Percentiles rank a stretch among this genome's conserved stretches.
phyloP scores from a whole-genome alignment of 202 grass and related monocot species.

The Panicum virgatum region DNA sequence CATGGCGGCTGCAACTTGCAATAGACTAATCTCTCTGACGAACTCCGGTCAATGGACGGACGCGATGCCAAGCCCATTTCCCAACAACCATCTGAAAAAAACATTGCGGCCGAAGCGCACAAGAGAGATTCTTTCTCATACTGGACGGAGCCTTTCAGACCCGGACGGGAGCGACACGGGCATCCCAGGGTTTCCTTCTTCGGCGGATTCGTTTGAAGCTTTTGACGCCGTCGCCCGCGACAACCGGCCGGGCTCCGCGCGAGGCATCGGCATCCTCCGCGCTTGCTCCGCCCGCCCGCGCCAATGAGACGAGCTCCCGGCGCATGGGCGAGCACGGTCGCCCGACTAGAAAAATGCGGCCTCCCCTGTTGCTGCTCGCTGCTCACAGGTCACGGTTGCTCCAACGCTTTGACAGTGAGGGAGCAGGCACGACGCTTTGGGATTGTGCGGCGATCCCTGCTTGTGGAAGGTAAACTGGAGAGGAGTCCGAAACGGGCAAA shows the following conservation, averaged over 20 bases:
- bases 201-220: slow-evolving; percentile 36
- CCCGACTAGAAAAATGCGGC: not conserved
- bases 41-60: slow-evolving; percentile 1
- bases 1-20: not conserved
- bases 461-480: not conserved
- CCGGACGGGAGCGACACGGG: slow-evolving; percentile 31
- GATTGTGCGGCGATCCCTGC: not conserved
- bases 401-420: no score
- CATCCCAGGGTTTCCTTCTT: slow-evolving; percentile 31
- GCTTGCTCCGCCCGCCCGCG: not conserved
- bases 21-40: not conserved
- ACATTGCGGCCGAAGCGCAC: not conserved
- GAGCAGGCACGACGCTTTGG: no score
- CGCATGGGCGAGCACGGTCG: not conserved
- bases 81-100: not conserved
- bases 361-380: not conserved
- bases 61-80: not conserved
- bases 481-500: slow-evolving; percentile 8
- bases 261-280: slow-evolving; percentile 1
- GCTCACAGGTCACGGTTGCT: not conserved
- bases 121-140: slow-evolving; percentile 4
- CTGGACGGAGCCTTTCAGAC: not conserved
- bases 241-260: not conserved
- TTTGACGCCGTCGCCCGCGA: slow-evolving; percentile 36
- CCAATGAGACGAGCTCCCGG: slow-evolving; percentile 1